phyloP scores from a whole-genome alignment of 495 filamentous ascomycete species.

The Aspergillus baeticus region DNA sequence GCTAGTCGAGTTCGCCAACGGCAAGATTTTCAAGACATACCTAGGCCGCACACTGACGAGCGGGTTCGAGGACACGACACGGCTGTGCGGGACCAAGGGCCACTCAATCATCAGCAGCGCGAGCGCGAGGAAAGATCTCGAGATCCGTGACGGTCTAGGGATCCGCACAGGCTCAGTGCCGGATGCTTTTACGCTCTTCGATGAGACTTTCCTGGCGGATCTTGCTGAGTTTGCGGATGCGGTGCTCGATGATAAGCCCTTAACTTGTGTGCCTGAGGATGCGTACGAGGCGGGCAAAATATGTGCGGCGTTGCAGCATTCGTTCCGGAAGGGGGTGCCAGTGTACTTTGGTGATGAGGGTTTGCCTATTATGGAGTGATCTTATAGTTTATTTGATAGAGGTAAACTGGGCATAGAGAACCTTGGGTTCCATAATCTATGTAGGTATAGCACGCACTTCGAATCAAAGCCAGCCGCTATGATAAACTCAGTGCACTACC shows the following conservation, averaged over 20 bases:
- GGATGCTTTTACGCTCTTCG: conserved; percentile 3
- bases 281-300: conserved; percentile 3
- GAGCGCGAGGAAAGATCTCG: neutral
- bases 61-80: conserved; percentile 7
- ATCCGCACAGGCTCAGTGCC: neutral
- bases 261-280: conserved; percentile 4
- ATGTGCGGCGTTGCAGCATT: neutral
- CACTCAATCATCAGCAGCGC: conserved; percentile 3
- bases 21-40: conserved; percentile 2
- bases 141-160: neutral
- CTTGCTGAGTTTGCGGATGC: conserved; percentile 3
- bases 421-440: too few relatives aligned
- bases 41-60: conserved; percentile 2
- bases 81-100: conserved; percentile 2
- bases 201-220: conserved; percentile 1
- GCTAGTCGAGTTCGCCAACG: conserved; percentile 5
- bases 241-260: neutral
- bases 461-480: too few relatives aligned
- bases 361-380: conserved; percentile 1
- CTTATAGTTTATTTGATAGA: neutral
- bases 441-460: too few relatives aligned
- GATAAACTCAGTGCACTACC: too few relatives aligned
- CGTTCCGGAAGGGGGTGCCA: neutral
- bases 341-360: conserved; percentile 5
- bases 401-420: too few relatives aligned